Evolutionary conservation across 2,329 filamentous ascomycete species (phyloP), one percentile per base, ranked within the genome.

Genomic region (Rhynchosporium graminicola): DNA sequence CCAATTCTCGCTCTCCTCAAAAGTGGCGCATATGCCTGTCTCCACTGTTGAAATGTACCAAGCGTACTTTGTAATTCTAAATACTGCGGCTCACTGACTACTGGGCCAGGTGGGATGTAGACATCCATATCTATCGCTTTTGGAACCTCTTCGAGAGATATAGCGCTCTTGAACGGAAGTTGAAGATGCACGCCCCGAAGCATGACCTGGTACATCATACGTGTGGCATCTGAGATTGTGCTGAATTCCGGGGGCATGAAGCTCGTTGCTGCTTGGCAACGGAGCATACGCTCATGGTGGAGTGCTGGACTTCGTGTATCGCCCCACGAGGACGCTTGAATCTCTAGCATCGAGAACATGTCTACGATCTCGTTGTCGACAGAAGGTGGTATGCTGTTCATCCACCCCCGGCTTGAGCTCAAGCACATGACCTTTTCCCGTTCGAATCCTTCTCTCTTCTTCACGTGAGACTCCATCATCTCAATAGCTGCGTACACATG

Each of bases 381-480:
- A 10, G 33, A 36, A 5, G 33, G 33, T 6, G 33, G 33, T 6
- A 36, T 36, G 6, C 33, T 10, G 1, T 36, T 36, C 33, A 5
- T 36, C 33, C 33, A 36, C 6, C 33, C 33, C 33, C 9, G 5
- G 33, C 33, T 36, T 36, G 40, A 43, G 12, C 40, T 13, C 40
- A 43, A 12, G 8, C 4, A 43, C 4, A 15, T 43, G 13, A 9
- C 12, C 15, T 15, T 4, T 43, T 13, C 15, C 15, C 4, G 4
- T 13, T 13, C 15, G 15, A 43, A 12, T 43, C 10, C 40, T 12
- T 36, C 33, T 10, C 33, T 10, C 33, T 36, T 36, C 9, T 36
- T 36, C 33, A 43, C 13, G 50, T 54, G 48, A 52, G n/a, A 3
- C 57, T 48, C 54, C 43, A 63, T 61, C 40, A 61, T 13, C 42